These are phyloP conservation scores for Tetracentron sinense DNA, from an alignment of 164 flowering plant genomes.

Conservation along the genomic window DNA sequence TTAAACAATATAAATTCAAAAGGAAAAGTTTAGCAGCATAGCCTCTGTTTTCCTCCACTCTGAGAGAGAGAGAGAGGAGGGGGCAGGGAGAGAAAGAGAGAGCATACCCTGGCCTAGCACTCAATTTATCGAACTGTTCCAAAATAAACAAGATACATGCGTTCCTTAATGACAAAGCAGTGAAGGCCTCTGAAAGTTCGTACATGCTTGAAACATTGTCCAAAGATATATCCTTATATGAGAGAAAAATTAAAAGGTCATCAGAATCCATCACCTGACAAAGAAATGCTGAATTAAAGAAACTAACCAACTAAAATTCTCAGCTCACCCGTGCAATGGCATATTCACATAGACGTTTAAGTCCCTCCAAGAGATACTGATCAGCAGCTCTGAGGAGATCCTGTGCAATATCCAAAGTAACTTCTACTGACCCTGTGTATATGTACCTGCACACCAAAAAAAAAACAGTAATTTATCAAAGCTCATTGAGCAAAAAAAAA, in stretches of 20 bases:
- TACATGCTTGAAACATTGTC: slow-evolving; percentile 94
- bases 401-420: slow-evolving; percentile 53
- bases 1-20: no score
- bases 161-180: slow-evolving; percentile 81
- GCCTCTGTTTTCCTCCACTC: no score
- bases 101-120: slow-evolving; percentile 66
- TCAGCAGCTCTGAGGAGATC: slow-evolving; percentile 76
- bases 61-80: no score
- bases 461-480: slow-evolving; percentile 1
- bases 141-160: slow-evolving; percentile 78
- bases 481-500: slow-evolving; percentile 17
- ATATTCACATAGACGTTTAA: slow-evolving; percentile 64
- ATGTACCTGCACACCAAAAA: slow-evolving; percentile 45
- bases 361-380: slow-evolving; percentile 71
- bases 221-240: slow-evolving; percentile 64
- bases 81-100: slow-evolving; percentile 4
- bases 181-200: slow-evolving; percentile 91
- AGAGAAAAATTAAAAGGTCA: background rate
- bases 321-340: slow-evolving; percentile 54
- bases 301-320: background rate
- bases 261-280: background rate
- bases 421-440: slow-evolving; percentile 62
- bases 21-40: no score
- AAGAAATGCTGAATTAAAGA: no score
- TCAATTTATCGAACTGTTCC: slow-evolving; percentile 78